phyloP scores from a whole-genome alignment of 2,329 filamentous ascomycete genomes.

The Fusarium sp. region DNA sequence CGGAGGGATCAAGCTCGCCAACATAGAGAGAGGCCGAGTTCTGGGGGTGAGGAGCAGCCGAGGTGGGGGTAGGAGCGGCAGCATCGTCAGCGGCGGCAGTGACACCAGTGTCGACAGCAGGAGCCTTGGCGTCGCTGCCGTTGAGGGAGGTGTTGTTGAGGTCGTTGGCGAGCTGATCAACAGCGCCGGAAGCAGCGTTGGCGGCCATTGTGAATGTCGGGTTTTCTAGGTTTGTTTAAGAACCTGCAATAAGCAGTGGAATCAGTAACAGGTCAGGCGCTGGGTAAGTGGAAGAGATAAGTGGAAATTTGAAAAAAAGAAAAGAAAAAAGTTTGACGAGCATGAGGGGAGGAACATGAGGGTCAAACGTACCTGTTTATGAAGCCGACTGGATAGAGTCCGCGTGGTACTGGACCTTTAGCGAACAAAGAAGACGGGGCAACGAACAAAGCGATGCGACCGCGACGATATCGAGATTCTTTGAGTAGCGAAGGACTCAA shows the following conservation, averaged over 20 bases:
- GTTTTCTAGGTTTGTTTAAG: constrained; percentile 32
- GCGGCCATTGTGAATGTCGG: constrained; percentile 69
- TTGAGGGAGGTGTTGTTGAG: constrained; percentile 80
- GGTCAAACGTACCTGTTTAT: constrained; percentile 39
- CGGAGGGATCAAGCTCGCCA: constrained; percentile 96
- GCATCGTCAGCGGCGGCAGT: constrained; percentile 68
- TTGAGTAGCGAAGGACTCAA: constrained; percentile 50
- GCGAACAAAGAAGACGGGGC: constrained; percentile 51
- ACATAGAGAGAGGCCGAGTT: constrained; percentile 99
- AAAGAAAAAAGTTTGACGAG: constrained; percentile 17
- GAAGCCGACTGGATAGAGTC: constrained; percentile 45
- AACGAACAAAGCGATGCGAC: constrained; percentile 51
- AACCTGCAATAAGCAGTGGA: constrained; percentile 32
- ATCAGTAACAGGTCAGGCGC: constrained; percentile 40
- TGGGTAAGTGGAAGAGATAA: constrained; percentile 15
- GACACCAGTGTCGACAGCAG: constrained; percentile 83
- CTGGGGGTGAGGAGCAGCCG: constrained; percentile 83
- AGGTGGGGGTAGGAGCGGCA: constrained; percentile 79
- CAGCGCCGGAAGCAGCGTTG: constrained; percentile 71
- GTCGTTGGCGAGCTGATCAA: constrained; percentile 86
- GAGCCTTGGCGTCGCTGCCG: constrained; percentile 75
- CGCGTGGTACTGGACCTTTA: constrained; percentile 47
- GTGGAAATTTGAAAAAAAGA: background rate
- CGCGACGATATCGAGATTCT: constrained; percentile 40
- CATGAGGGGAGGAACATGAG: constrained; percentile 25